Percentiles rank a stretch among this genome's conserved stretches.
These are phyloP conservation scores for Trichoderma pleuroti DNA, from an alignment of 2,329 filamentous ascomycete genomes.

Conservation along the genomic window DNA sequence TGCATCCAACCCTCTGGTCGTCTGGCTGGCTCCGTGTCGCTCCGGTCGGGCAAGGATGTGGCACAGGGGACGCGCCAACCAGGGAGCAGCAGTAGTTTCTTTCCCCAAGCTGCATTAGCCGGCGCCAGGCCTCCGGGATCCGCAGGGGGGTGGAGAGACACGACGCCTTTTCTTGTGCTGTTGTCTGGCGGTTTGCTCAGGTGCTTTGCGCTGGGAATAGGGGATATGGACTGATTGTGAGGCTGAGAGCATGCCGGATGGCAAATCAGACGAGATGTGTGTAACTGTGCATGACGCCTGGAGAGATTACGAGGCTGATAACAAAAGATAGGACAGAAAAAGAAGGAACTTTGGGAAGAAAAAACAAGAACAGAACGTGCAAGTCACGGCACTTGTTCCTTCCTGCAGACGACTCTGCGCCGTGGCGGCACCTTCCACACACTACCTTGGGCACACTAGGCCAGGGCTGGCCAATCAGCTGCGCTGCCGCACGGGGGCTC, in stretches of 20 bases:
- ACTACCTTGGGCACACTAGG: background rate
- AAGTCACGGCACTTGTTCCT: slow-evolving; percentile 7
- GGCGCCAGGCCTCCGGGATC: slow-evolving; percentile 15
- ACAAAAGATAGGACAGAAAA: background rate
- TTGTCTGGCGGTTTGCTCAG: background rate
- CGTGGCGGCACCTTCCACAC: slow-evolving; percentile 8
- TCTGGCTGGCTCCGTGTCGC: background rate
- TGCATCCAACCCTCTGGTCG: background rate
- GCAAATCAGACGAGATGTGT: background rate
- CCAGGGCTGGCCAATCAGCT: slow-evolving; percentile 11
- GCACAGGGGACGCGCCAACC: slow-evolving; percentile 4
- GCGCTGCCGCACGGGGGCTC: background rate
- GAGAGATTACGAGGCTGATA: background rate
- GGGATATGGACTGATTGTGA: background rate
- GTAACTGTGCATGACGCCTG: background rate
- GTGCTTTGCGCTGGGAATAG: background rate
- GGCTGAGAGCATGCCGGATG: background rate
- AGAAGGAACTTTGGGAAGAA: no score
- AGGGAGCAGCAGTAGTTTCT: background rate
- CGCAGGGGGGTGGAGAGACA: slow-evolving; percentile 4
- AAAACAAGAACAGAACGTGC: background rate
- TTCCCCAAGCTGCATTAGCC: slow-evolving; percentile 17
- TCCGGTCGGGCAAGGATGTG: slow-evolving; percentile 6
- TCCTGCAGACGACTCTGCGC: background rate
- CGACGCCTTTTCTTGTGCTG: background rate